Conservation (phyloP, 257 asterid genomes). For the Paulownia fortunei region DNA sequence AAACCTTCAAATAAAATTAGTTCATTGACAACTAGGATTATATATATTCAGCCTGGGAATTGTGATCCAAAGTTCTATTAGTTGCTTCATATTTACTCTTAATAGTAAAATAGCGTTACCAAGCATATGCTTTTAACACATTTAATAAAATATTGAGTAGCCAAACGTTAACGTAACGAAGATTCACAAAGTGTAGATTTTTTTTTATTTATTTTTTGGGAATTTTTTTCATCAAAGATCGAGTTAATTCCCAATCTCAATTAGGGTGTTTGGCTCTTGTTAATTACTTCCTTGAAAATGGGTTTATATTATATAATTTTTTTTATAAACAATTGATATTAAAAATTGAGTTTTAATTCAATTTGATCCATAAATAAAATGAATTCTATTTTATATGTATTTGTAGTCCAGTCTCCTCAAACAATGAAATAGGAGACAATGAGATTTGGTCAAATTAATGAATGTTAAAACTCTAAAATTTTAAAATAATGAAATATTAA, state of each 20-base stretch:
- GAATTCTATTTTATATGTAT: too few relatives aligned
- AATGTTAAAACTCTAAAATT: too few relatives aligned
- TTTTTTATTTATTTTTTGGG: background rate
- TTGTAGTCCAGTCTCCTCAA: too few relatives aligned
- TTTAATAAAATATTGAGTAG: background rate
- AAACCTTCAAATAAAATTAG: too few relatives aligned
- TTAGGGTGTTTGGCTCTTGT: background rate
- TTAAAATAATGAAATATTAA: too few relatives aligned
- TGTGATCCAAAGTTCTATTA: background rate
- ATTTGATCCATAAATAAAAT: too few relatives aligned
- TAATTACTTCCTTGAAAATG: background rate
- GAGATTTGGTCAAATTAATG: too few relatives aligned
- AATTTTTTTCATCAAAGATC: background rate
- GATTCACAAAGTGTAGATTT: background rate
- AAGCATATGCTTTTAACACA: background rate
- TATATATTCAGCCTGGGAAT: too few relatives aligned
- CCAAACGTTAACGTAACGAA: constrained; percentile 23
- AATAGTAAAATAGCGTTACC: background rate
- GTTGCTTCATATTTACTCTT: background rate
- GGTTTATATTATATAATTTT: background rate
- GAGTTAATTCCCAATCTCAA: constrained; percentile 11
- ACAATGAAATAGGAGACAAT: too few relatives aligned
- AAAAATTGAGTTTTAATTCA: too few relatives aligned
- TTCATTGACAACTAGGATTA: too few relatives aligned
- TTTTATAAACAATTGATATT: too few relatives aligned